Percentiles rank a stretch among this genome's conserved stretches.
Conservation (phyloP, 371 early-diverging fungal genomes). For the Lichtheimia ramosa region DNA sequence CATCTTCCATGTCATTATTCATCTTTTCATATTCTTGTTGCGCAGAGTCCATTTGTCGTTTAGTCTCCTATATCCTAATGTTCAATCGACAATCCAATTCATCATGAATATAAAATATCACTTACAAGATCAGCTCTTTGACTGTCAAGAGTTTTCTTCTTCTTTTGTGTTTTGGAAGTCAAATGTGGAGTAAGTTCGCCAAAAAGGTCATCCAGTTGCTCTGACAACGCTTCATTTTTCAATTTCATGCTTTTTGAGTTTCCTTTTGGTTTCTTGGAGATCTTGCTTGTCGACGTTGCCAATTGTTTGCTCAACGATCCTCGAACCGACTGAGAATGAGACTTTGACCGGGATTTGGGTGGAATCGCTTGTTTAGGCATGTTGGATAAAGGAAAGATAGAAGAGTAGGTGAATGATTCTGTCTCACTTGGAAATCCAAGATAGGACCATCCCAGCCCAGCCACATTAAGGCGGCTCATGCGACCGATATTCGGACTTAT, state of each 20-base stretch:
- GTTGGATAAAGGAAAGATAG: too few species aligned
- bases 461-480: too few species aligned
- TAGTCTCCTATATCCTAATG: neutral
- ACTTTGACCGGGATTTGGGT: too few species aligned
- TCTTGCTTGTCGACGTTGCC: too few species aligned
- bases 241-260: constrained; percentile 12
- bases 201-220: constrained; percentile 37
- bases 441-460: too few species aligned
- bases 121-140: constrained; percentile 7
- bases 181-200: constrained; percentile 30
- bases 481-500: too few species aligned
- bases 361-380: too few species aligned
- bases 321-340: too few species aligned
- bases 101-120: neutral
- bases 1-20: constrained; percentile 45
- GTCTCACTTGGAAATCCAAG: too few species aligned
- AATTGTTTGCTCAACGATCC: too few species aligned
- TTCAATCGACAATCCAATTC: neutral
- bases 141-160: constrained; percentile 22
- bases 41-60: constrained; percentile 24
- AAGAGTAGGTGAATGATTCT: too few species aligned
- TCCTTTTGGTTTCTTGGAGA: constrained; percentile 5
- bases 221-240: constrained; percentile 25
- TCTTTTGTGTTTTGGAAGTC: constrained; percentile 24
- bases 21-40: constrained; percentile 45